Evolutionary conservation across 176 grass and related monocot species (phyloP), one percentile per base, ranked within the genome.

Genomic region (Elymus sibiricus): DNA sequence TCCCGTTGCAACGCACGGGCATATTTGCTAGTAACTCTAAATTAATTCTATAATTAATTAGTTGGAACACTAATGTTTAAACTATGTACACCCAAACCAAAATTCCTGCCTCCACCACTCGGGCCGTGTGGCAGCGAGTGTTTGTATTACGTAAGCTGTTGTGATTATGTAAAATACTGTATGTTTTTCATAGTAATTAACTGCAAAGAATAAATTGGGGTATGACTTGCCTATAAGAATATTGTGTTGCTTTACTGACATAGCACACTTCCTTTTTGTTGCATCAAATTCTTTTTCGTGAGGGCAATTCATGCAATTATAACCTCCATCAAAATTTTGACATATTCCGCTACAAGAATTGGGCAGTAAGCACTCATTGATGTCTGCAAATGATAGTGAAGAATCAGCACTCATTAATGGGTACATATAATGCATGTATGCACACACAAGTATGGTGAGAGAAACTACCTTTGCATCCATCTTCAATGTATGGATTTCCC

Each of bases 401-500:
- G 7, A 61, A 26, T 61, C 8, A 61, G 59, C 22, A 58, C 17
- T 4, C 16, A 59, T 59, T 59, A 22, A 59, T 59, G 2, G 2
- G 2, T 59, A 59, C 2, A n/a, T 59, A 59, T 22, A n/a, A 59
- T 22, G 22, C 21, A 59, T 5, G 14, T 15, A 22, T 59, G 1
- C 55, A 59, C 22, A n/a, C 3, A 59, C 55, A 9, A 7, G 21
- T 9, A 9, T n/a, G 5, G 13, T 55, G 58, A 11, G 12, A 10
- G n/a, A 46, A 22, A 15, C 13, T 22, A 91, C 92, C 84, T 81
- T 9, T 34, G 16, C 92, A 94, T 3, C 84, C 87, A 12, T 66
- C 67, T 3, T 31, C 11, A 27, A 85, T 12, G 24, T 94, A 94
- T 0, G 92, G 87, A 66, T 91, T 94, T 42, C 92, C 89, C 9